Conservation (phyloP, 352 stramenopile genomes). For the Phytophthora multivora region DNA sequence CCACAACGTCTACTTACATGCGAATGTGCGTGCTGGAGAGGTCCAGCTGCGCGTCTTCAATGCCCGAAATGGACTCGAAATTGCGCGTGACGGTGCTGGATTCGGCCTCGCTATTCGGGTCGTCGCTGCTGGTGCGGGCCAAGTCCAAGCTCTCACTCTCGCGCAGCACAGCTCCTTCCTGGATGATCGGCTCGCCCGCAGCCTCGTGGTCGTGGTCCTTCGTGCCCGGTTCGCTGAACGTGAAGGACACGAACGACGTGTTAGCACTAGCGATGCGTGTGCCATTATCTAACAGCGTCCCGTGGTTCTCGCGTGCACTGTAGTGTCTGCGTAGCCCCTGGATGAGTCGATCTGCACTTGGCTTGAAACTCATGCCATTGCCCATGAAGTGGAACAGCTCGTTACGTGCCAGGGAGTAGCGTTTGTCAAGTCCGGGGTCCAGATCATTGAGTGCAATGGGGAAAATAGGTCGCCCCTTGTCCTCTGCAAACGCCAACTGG, state of each 20-base stretch:
- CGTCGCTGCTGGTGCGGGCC: slow-evolving; percentile 10
- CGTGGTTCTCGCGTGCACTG: slow-evolving; percentile 5
- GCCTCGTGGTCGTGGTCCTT: slow-evolving; percentile 21
- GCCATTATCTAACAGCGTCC: slow-evolving; percentile 26
- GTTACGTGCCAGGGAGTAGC: slow-evolving; percentile 81
- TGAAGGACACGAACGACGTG: slow-evolving; percentile 53
- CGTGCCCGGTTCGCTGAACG: slow-evolving; percentile 24
- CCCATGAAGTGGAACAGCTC: slow-evolving; percentile 83
- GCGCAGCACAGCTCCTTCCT: slow-evolving; percentile 29
- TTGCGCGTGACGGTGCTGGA: slow-evolving; percentile 38
- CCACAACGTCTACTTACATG: slow-evolving; percentile 25
- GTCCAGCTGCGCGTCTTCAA: slow-evolving; percentile 38
- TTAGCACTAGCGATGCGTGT: slow-evolving; percentile 40
- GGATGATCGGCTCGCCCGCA: slow-evolving; percentile 29
- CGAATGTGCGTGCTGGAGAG: slow-evolving; percentile 42
- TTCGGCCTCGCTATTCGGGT: slow-evolving; percentile 12
- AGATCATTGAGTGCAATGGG: slow-evolving; percentile 82
- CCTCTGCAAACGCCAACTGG: slow-evolving; percentile 82
- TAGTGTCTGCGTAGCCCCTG: slow-evolving; percentile 47
- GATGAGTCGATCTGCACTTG: slow-evolving; percentile 60
- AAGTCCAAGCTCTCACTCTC: slow-evolving; percentile 16
- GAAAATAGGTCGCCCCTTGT: slow-evolving; percentile 85
- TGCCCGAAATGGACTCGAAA: slow-evolving; percentile 51
- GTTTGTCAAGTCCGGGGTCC: slow-evolving; percentile 72
- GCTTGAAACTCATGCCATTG: slow-evolving; percentile 73